These are phyloP conservation scores for Trichoderma endophyticum DNA, from an alignment of 2,329 filamentous ascomycete genomes.

Conservation along the genomic window DNA sequence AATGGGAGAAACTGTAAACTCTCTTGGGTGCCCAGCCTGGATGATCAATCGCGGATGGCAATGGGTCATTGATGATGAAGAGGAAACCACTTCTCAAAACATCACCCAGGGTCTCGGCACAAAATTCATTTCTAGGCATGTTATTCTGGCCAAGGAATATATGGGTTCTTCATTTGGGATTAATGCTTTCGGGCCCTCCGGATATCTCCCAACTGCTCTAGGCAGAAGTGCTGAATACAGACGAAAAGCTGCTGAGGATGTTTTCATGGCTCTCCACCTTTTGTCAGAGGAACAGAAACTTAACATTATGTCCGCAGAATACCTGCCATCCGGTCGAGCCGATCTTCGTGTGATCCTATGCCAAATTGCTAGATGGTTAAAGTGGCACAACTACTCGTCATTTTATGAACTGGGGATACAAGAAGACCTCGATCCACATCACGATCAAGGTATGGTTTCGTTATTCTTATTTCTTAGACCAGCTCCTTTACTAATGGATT, in stretches of 20 bases:
- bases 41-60: slow-evolving; percentile 64
- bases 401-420: slow-evolving; percentile 54
- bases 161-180: slow-evolving; percentile 57
- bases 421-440: slow-evolving; percentile 39
- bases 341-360: slow-evolving; percentile 70
- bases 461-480: not conserved
- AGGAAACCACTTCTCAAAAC: slow-evolving; percentile 30
- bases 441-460: slow-evolving; percentile 39
- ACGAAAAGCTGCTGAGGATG: slow-evolving; percentile 60
- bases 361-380: slow-evolving; percentile 79
- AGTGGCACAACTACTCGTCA: slow-evolving; percentile 56
- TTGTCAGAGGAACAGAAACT: slow-evolving; percentile 89
- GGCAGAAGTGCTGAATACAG: slow-evolving; percentile 53
- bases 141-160: slow-evolving; percentile 63
- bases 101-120: slow-evolving; percentile 25
- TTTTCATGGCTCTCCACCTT: slow-evolving; percentile 76
- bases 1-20: slow-evolving; percentile 44
- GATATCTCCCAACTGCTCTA: slow-evolving; percentile 63
- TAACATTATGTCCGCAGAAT: slow-evolving; percentile 53
- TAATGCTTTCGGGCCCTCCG: slow-evolving; percentile 48
- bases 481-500: slow-evolving; percentile 15
- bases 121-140: slow-evolving; percentile 50
- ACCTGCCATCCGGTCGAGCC: slow-evolving; percentile 41
- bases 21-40: slow-evolving; percentile 52
- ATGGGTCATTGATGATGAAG: slow-evolving; percentile 63